Percentiles rank a stretch among this genome's conserved stretches.
phyloP scores from a whole-genome alignment of 768 basidiomycete species.

The Pulveroboletus ravenelii region DNA sequence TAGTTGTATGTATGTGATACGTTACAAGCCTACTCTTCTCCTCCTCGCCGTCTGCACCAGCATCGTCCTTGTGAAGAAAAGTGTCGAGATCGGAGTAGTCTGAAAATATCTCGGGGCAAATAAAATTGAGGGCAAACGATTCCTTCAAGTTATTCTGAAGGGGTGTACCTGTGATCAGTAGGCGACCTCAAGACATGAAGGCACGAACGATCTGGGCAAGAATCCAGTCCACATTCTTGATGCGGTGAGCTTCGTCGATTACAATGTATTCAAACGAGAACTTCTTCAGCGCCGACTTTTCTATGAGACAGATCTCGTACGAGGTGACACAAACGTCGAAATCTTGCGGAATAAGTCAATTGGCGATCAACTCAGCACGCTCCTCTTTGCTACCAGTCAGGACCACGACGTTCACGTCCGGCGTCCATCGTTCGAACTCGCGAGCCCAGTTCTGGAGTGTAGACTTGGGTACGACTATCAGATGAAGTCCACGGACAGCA shows the following conservation, averaged over 20 bases:
- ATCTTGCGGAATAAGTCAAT: constrained; percentile 79
- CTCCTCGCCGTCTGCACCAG: constrained; percentile 61
- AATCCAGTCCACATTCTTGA: constrained; percentile 98
- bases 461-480: constrained; percentile 97
- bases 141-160: constrained; percentile 97
- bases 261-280: constrained; percentile 97
- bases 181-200: constrained; percentile 81
- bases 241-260: constrained; percentile 98
- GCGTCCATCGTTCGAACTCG: constrained; percentile 89
- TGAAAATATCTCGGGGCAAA: constrained; percentile 96
- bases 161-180: constrained; percentile 96
- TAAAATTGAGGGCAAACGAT: constrained; percentile 91
- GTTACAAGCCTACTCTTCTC: constrained; percentile 85
- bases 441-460: constrained; percentile 96
- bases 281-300: constrained; percentile 88
- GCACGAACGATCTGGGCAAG: constrained; percentile 90
- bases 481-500: constrained; percentile 77
- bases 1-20: no score
- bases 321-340: constrained; percentile 95
- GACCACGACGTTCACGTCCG: constrained; percentile 76
- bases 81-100: constrained; percentile 87
- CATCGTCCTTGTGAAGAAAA: constrained; percentile 88
- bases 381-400: constrained; percentile 90
- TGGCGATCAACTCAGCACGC: constrained; percentile 74
- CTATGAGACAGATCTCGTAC: constrained; percentile 96